phyloP scores from a whole-genome alignment of 768 basidiomycete genomes.

The Sporobolomyces pararoseus region DNA sequence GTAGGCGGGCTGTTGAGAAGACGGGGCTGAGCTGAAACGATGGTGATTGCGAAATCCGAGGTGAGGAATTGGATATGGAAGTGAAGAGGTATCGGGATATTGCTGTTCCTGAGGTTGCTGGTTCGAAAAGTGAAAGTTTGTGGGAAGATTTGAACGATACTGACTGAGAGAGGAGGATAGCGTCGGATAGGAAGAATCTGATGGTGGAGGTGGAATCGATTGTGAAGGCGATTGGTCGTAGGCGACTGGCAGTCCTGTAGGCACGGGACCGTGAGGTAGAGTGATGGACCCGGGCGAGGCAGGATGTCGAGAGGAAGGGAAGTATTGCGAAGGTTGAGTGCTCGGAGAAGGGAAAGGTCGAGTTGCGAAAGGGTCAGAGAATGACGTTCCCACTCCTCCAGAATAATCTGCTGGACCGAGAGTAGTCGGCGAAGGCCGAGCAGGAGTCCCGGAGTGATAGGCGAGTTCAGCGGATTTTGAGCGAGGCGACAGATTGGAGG shows the following conservation, averaged over 20 bases:
- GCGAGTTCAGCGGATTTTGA: background rate
- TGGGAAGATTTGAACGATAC: background rate
- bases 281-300: background rate
- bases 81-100: background rate
- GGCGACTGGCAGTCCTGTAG: slow-evolving; percentile 1
- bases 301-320: background rate
- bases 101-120: no score
- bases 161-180: background rate
- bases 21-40: background rate
- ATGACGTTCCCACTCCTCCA: background rate
- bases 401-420: no score
- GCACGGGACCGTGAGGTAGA: background rate
- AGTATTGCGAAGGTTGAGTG: slow-evolving; percentile 3
- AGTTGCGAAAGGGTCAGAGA: background rate
- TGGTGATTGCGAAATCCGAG: slow-evolving; percentile 1
- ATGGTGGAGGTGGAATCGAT: background rate
- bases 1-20: background rate
- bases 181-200: background rate
- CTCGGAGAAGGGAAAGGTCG: background rate
- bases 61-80: background rate
- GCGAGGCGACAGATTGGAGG: background rate
- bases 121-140: no score
- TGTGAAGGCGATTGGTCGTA: background rate
- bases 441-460: background rate
- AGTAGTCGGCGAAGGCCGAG: background rate